Evolutionary conservation across 1,284 basidiomycete genomes (phyloP).

Genomic region (Irpex lacteus): DNA sequence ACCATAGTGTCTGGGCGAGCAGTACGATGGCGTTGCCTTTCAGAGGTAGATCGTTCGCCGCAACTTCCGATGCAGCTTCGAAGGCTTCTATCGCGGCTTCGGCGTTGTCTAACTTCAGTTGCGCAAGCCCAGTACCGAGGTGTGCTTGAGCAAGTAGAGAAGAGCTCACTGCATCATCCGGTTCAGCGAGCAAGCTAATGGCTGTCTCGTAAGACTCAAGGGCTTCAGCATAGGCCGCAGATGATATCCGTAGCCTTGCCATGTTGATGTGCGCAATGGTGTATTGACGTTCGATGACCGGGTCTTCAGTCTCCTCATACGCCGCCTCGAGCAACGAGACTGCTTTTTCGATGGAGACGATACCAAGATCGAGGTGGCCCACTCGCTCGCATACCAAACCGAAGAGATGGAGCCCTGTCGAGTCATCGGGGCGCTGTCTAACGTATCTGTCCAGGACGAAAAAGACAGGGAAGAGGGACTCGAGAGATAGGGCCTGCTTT

Average conservation of each 20-base stretch:
- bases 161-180: slow-evolving; percentile 34
- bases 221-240: slow-evolving; percentile 58
- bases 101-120: slow-evolving; percentile 65
- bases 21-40: slow-evolving; percentile 74
- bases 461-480: slow-evolving; percentile 70
- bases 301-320: slow-evolving; percentile 87
- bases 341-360: slow-evolving; percentile 58
- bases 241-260: slow-evolving; percentile 72
- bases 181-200: slow-evolving; percentile 64
- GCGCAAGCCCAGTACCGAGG: slow-evolving; percentile 70
- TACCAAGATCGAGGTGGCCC: slow-evolving; percentile 66
- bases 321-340: slow-evolving; percentile 77
- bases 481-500: slow-evolving; percentile 29
- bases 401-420: slow-evolving; percentile 81
- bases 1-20: slow-evolving; percentile 82
- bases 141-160: slow-evolving; percentile 63
- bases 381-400: slow-evolving; percentile 86
- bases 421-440: slow-evolving; percentile 65
- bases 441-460: slow-evolving; percentile 81
- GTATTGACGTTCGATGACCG: slow-evolving; percentile 75
- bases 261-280: slow-evolving; percentile 82
- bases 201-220: slow-evolving; percentile 73
- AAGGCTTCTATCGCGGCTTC: slow-evolving; percentile 64
- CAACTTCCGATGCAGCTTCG: slow-evolving; percentile 62
- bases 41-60: slow-evolving; percentile 44